Percentiles rank a stretch among this genome's conserved stretches.
Evolutionary conservation across 2,329 filamentous ascomycete genomes (phyloP).

Genomic region (Scleromitrula shiraiana): DNA sequence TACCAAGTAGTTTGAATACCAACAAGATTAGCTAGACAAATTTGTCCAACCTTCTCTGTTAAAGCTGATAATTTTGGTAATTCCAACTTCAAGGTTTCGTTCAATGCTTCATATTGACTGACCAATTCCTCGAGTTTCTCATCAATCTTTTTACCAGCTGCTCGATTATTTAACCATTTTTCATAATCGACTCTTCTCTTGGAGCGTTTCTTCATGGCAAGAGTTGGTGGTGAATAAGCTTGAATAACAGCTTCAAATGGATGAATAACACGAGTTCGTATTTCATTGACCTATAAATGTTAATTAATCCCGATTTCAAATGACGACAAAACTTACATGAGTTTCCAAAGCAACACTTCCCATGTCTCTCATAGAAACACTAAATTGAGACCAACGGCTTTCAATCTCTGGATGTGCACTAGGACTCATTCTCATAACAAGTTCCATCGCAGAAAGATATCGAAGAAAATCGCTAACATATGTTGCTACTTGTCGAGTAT

Average conservation of each 20-base stretch:
- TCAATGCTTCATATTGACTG: constrained; percentile 76
- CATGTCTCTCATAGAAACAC: constrained; percentile 78
- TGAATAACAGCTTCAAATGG: constrained; percentile 74
- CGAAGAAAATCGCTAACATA: constrained; percentile 76
- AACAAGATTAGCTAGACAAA: constrained; percentile 75
- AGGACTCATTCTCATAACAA: constrained; percentile 69
- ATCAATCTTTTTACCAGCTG: constrained; percentile 77
- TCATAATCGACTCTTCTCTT: constrained; percentile 90
- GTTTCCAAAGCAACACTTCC: constrained; percentile 75
- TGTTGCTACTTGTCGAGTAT: constrained; percentile 71
- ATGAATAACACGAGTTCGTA: constrained; percentile 76
- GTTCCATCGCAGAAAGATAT: constrained; percentile 73
- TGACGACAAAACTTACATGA: constrained; percentile 51
- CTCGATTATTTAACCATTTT: constrained; percentile 67
- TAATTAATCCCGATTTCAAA: constrained; percentile 9
- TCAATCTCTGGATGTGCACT: constrained; percentile 77
- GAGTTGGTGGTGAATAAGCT: constrained; percentile 73
- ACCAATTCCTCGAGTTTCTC: constrained; percentile 76
- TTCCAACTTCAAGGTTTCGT: constrained; percentile 88
- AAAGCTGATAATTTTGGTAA: constrained; percentile 74
- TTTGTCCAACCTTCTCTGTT: constrained; percentile 77
- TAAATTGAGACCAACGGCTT: constrained; percentile 90
- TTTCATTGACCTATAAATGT: constrained; percentile 44
- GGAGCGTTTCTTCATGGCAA: constrained; percentile 88
- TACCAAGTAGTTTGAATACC: constrained; percentile 81